A percentile compares a stretch with the other conserved stretches of the same genome.
phyloP scores from a whole-genome alignment of 2,329 filamentous ascomycete genomes.

The Monosporascus ibericus region DNA sequence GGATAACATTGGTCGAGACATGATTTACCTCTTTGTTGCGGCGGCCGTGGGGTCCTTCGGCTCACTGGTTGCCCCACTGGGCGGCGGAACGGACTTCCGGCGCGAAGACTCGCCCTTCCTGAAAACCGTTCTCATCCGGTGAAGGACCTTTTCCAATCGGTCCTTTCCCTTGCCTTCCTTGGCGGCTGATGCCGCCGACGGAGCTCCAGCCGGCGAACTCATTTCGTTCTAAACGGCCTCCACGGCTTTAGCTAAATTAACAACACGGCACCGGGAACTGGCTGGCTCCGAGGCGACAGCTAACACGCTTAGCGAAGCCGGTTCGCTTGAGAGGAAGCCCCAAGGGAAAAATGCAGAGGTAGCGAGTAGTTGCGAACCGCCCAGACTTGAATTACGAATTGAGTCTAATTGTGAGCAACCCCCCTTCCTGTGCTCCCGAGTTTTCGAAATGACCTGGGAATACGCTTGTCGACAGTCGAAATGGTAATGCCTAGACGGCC shows the following conservation, averaged over 20 bases:
- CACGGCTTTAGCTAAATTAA: not conserved
- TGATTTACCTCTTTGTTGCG: conserved; percentile 17
- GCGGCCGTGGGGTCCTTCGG: conserved; percentile 6
- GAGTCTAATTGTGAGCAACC: not conserved
- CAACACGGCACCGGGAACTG: too few relatives aligned
- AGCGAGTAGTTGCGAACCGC: not conserved
- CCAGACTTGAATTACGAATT: not conserved
- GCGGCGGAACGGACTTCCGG: conserved; percentile 5
- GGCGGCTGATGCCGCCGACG: conserved; percentile 8
- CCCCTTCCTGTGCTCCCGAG: not conserved
- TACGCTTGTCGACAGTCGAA: not conserved
- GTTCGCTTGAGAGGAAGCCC: too few relatives aligned
- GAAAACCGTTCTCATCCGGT: conserved; percentile 44
- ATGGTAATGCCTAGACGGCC: not conserved
- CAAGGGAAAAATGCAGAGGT: too few relatives aligned
- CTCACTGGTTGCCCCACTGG: not conserved
- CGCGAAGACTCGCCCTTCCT: conserved; percentile 34
- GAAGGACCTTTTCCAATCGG: conserved; percentile 41
- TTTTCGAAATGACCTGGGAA: not conserved
- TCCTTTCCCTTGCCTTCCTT: conserved; percentile 34
- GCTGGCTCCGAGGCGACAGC: too few relatives aligned
- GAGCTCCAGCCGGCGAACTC: conserved; percentile 16
- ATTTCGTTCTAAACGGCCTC: conserved; percentile 5
- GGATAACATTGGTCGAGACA: conserved; percentile 2
- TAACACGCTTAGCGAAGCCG: too few relatives aligned